phyloP scores from a whole-genome alignment of 2,329 filamentous ascomycete genomes.

The Sporothrix sp. region DNA sequence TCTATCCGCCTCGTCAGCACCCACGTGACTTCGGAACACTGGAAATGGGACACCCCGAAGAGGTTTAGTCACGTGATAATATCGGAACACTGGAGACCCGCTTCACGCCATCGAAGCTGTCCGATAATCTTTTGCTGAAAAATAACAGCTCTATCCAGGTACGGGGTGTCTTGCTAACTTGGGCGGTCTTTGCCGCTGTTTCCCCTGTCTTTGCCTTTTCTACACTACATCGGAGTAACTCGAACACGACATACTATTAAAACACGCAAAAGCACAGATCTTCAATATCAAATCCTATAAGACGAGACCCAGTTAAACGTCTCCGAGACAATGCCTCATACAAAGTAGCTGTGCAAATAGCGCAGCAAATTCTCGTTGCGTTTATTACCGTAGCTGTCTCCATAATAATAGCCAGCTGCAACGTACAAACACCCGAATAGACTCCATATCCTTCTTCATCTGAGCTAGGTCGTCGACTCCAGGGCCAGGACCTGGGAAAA shows the following conservation, averaged over 20 bases:
- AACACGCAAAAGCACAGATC: no score
- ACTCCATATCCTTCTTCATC: not conserved
- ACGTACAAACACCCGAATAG: no score
- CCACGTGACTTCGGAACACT: slow-evolving; percentile 4
- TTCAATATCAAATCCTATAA: no score
- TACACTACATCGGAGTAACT: no score
- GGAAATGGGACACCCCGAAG: not conserved
- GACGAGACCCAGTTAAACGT: no score
- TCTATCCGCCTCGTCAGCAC: no score
- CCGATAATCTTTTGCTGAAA: not conserved
- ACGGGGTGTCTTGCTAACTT: no score
- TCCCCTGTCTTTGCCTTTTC: no score
- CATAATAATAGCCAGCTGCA: slow-evolving; percentile 4
- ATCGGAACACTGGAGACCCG: not conserved
- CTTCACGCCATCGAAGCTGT: not conserved
- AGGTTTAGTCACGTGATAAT: slow-evolving; percentile 1
- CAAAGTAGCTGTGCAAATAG: not conserved
- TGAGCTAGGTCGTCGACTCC: slow-evolving; percentile 24
- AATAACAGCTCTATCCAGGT: not conserved
- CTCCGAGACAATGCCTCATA: no score
- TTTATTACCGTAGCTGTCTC: not conserved
- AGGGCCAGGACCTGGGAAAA: slow-evolving; percentile 21
- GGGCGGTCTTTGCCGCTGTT: no score
- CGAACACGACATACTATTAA: no score
- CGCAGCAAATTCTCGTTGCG: not conserved